Evolutionary conservation across 2,329 filamentous ascomycete species (phyloP).

Genomic region (Aspergillus clavatus): DNA sequence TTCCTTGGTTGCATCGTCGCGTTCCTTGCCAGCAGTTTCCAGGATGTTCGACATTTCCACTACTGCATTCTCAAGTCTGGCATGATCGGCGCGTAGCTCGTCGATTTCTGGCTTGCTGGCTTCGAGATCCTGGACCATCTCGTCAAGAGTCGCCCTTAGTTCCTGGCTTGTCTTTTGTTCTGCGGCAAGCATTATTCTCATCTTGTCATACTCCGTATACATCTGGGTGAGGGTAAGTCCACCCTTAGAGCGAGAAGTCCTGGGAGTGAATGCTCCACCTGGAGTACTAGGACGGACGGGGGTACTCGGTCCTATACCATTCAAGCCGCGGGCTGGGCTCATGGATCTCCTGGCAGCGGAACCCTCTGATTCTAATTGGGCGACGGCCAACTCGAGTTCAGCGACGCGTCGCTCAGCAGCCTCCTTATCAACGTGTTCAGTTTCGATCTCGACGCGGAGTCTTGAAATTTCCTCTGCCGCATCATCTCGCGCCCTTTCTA

Average conservation of each 20-base stretch:
- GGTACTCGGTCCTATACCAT: constrained; percentile 46
- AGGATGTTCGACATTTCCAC: constrained; percentile 79
- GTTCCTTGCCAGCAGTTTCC: constrained; percentile 74
- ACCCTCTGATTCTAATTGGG: constrained; percentile 55
- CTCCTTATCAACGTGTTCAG: constrained; percentile 56
- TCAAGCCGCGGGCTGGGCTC: constrained; percentile 51
- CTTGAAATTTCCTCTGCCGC: constrained; percentile 56
- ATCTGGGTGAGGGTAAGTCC: constrained; percentile 59
- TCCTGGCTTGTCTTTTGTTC: constrained; percentile 71
- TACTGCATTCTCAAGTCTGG: constrained; percentile 73
- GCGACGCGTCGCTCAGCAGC: constrained; percentile 58
- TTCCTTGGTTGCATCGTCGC: constrained; percentile 72
- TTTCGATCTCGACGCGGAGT: constrained; percentile 51
- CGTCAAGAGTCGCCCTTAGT: constrained; percentile 71
- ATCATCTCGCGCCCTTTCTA: constrained; percentile 58
- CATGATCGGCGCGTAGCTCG: constrained; percentile 75
- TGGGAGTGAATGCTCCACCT: constrained; percentile 48
- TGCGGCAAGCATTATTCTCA: constrained; percentile 64
- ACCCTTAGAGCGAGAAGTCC: constrained; percentile 50
- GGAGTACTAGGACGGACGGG: constrained; percentile 50
- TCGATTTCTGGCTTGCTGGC: constrained; percentile 82
- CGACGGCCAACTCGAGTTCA: constrained; percentile 60
- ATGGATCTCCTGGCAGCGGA: constrained; percentile 43
- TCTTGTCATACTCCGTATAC: constrained; percentile 57
- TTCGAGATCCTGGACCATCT: constrained; percentile 80